A percentile compares a stretch with the other conserved stretches of the same genome.
Conservation (phyloP, 768 basidiomycete genomes). For the Dentipellis sp. region DNA sequence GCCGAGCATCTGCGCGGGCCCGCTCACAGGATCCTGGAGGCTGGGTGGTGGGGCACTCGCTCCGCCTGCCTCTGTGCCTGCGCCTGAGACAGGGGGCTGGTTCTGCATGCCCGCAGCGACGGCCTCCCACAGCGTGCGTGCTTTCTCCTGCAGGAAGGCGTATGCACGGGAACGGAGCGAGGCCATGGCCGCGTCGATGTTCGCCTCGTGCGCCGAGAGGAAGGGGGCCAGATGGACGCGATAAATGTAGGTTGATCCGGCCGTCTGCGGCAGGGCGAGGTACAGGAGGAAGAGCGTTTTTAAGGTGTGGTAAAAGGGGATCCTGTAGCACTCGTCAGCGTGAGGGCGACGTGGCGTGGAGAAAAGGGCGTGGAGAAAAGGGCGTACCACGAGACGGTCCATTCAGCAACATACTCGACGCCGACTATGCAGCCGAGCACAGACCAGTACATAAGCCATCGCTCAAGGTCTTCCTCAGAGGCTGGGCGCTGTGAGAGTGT, state of each 20-base stretch:
- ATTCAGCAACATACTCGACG: constrained; percentile 78
- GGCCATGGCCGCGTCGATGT: constrained; percentile 78
- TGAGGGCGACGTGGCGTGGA: constrained; percentile 7
- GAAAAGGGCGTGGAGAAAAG: background rate
- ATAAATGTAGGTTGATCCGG: constrained; percentile 84
- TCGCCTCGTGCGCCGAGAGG: constrained; percentile 70
- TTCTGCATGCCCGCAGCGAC: constrained; percentile 41
- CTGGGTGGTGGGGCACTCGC: constrained; percentile 32
- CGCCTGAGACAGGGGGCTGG: constrained; percentile 20
- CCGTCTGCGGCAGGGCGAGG: constrained; percentile 83
- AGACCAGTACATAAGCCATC: constrained; percentile 99
- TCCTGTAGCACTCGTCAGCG: constrained; percentile 36
- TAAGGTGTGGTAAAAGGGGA: constrained; percentile 79
- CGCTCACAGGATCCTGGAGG: constrained; percentile 44
- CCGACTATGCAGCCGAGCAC: constrained; percentile 76
- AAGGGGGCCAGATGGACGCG: constrained; percentile 70
- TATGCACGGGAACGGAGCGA: constrained; percentile 51
- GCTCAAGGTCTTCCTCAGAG: constrained; percentile 74
- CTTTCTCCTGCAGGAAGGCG: constrained; percentile 52
- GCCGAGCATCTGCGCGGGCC: constrained; percentile 55
- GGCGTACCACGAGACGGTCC: constrained; percentile 78
- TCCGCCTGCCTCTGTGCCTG: constrained; percentile 10
- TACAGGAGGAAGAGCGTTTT: constrained; percentile 85
- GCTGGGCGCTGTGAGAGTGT: constrained; percentile 81
- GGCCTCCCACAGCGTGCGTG: constrained; percentile 59